These are phyloP conservation scores for Penicillium concentricum DNA, from an alignment of 2,329 filamentous ascomycete genomes.

Conservation along the genomic window DNA sequence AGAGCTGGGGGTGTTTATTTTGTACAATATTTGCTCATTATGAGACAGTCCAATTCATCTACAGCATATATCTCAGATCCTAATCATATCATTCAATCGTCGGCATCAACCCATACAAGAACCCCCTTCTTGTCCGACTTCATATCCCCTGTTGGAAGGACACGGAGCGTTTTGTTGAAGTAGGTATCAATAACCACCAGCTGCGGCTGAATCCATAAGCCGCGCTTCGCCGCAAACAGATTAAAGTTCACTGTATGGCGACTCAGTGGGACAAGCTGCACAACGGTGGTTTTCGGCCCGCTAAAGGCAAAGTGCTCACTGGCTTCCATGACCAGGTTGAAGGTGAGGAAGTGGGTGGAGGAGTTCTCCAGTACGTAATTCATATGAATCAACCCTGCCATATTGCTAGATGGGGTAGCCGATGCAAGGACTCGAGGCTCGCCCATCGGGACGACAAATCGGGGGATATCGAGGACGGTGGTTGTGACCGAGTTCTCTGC, in stretches of 20 bases:
- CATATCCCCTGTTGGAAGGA: constrained; percentile 74
- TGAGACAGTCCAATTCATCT: constrained; percentile 1
- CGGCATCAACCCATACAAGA: constrained; percentile 45
- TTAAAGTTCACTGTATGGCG: constrained; percentile 71
- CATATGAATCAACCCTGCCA: constrained; percentile 46
- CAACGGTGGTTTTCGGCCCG: constrained; percentile 74
- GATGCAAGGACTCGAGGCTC: constrained; percentile 79
- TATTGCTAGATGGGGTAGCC: constrained; percentile 34
- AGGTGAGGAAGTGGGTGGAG: constrained; percentile 90
- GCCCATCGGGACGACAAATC: constrained; percentile 73
- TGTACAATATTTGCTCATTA: background rate
- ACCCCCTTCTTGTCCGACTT: constrained; percentile 55
- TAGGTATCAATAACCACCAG: constrained; percentile 83
- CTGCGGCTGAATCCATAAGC: constrained; percentile 68
- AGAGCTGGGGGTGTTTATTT: background rate
- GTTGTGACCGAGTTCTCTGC: constrained; percentile 52
- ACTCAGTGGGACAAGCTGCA: constrained; percentile 81
- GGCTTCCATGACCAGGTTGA: constrained; percentile 87
- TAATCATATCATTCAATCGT: constrained; percentile 25
- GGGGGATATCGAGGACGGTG: constrained; percentile 72
- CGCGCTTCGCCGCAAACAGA: constrained; percentile 64
- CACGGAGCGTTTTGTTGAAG: constrained; percentile 84
- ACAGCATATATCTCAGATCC: background rate
- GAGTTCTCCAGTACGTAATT: constrained; percentile 85
- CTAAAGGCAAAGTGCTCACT: constrained; percentile 92